phyloP scores from a whole-genome alignment of 345 rosid genomes.

The Hibiscus syriacus region DNA sequence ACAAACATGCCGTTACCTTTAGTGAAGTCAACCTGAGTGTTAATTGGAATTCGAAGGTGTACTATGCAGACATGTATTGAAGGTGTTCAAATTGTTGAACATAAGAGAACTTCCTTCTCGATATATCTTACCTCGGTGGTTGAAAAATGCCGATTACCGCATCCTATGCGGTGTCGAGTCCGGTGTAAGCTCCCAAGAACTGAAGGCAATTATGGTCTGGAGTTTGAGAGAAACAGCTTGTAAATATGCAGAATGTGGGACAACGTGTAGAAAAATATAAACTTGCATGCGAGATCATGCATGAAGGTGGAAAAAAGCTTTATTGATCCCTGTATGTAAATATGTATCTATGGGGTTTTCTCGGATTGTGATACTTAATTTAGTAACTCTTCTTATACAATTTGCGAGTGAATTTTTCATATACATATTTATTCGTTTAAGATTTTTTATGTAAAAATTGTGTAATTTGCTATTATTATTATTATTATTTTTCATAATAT shows the following conservation, averaged over 20 bases:
- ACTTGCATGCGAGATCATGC: conserved; percentile 72
- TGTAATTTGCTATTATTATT: too few relatives aligned
- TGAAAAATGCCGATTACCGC: conserved; percentile 69
- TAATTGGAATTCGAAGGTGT: conserved; percentile 83
- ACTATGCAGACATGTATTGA: conserved; percentile 70
- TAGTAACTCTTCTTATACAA: too few relatives aligned
- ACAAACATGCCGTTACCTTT: conserved; percentile 61
- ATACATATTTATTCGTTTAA: too few relatives aligned
- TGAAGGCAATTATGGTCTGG: conserved; percentile 67
- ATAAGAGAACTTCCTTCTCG: conserved; percentile 66
- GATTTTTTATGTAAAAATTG: too few relatives aligned
- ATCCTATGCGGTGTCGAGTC: conserved; percentile 49
- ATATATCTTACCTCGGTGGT: conserved; percentile 79
- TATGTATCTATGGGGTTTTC: too few relatives aligned
- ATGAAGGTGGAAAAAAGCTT: conserved; percentile 79
- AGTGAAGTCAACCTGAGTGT: conserved; percentile 51
- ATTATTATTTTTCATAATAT: too few relatives aligned
- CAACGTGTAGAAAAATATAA: conserved; percentile 62
- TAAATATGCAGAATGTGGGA: conserved; percentile 66
- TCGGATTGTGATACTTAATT: too few relatives aligned
- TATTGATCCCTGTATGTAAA: conserved; percentile 49
- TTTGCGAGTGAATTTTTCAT: too few relatives aligned
- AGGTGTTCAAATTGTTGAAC: conserved; percentile 63
- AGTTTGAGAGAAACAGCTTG: conserved; percentile 85
- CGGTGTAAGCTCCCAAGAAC: conserved; percentile 50